Evolutionary conservation across 345 rosid genomes (phyloP).

Genomic region (Reutealis trisperma): DNA sequence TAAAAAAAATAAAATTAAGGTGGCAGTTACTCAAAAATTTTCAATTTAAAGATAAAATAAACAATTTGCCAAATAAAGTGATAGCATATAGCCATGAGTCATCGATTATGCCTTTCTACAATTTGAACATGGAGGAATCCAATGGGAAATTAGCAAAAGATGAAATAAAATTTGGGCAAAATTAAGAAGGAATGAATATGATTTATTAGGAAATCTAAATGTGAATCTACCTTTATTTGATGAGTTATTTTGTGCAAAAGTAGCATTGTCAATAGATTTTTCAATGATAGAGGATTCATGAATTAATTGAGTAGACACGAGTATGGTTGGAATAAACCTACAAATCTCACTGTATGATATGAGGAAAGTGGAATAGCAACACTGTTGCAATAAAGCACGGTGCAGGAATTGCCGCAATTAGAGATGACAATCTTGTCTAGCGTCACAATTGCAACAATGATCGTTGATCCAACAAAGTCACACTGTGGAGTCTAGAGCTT

Average conservation of each 20-base stretch:
- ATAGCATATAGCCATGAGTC: too few species aligned
- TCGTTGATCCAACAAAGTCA: conserved; percentile 89
- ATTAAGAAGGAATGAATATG: conserved; percentile 40
- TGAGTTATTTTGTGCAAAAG: conserved; percentile 86
- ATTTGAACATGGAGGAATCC: too few species aligned
- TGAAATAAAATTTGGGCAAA: too few species aligned
- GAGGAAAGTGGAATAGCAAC: conserved; percentile 68
- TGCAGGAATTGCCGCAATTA: conserved; percentile 88
- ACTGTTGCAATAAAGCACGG: conserved; percentile 78
- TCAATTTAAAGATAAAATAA: too few species aligned
- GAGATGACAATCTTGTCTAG: conserved; percentile 67
- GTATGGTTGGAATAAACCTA: too few species aligned
- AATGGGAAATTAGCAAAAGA: too few species aligned
- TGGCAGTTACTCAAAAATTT: too few species aligned
- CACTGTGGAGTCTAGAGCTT: conserved; percentile 78
- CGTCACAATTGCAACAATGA: conserved; percentile 68
- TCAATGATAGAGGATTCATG: conserved; percentile 43
- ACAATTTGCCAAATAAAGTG: too few species aligned
- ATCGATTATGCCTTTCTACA: too few species aligned
- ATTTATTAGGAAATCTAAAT: conserved; percentile 55
- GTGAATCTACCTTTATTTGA: conserved; percentile 57
- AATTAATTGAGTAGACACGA: too few species aligned
- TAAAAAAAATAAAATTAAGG: too few species aligned
- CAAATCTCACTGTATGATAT: conserved; percentile 64
- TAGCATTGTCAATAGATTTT: conserved; percentile 74